phyloP scores from a whole-genome alignment of 495 filamentous ascomycete genomes.

The Hyaloscypha finlandica region DNA sequence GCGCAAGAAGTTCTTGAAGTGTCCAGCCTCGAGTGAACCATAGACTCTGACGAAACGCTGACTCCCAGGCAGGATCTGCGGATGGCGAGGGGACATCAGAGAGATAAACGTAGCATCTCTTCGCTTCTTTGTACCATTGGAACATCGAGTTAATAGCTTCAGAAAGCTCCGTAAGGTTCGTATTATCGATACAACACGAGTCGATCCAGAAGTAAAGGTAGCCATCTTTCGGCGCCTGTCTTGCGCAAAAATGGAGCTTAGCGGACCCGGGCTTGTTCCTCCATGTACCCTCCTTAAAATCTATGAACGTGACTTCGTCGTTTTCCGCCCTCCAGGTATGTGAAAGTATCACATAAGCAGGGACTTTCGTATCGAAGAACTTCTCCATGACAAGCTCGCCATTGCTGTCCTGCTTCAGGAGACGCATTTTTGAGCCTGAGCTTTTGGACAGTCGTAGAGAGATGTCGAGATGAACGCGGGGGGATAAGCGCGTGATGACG shows the following conservation, averaged over 20 bases:
- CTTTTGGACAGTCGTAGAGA: too few relatives aligned
- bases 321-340: not conserved
- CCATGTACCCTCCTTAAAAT: conserved; percentile 6
- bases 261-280: conserved; percentile 31
- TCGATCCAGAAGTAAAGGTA: not conserved
- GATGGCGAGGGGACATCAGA: too few relatives aligned
- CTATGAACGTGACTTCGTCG: conserved; percentile 16
- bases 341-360: conserved; percentile 29
- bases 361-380: conserved; percentile 16
- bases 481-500: too few relatives aligned
- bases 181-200: conserved; percentile 3
- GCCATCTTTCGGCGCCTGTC: conserved; percentile 31
- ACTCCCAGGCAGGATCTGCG: too few relatives aligned
- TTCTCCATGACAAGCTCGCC: conserved; percentile 14
- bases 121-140: too few relatives aligned
- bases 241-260: conserved; percentile 35
- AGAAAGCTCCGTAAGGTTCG: not conserved
- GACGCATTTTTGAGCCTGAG: too few relatives aligned
- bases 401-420: not conserved
- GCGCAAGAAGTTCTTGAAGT: too few relatives aligned
- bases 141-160: too few relatives aligned
- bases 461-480: too few relatives aligned
- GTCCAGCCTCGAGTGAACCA: too few relatives aligned
- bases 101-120: too few relatives aligned
- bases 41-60: too few relatives aligned